Base-by-base conservation (phyloP, 495 filamentous ascomycete species). In the Neurospora sp. region DNA sequence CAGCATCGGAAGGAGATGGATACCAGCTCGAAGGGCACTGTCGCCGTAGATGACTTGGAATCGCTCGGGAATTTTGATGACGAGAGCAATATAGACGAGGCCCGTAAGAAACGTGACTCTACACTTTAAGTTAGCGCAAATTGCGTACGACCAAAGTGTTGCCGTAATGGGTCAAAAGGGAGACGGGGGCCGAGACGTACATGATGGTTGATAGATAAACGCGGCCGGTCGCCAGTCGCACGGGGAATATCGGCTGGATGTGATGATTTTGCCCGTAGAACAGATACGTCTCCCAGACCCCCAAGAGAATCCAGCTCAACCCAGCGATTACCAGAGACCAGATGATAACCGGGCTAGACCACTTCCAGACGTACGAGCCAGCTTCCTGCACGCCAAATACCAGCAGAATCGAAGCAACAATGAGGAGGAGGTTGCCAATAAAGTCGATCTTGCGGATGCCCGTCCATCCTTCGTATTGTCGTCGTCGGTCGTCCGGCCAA, bases 301-400 rank as follows among this genome's bases (percentile, higher is more conserved):
- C 77, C 62, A 90, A 84, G 41, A 83, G 74, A 5, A 82, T 40
- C 82, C 86, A 90, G 78, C 82, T 85, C 16, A 85, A 70, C 0
- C 79, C 84, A 3, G 85, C 85, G 3, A 84, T 74, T 2, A 82
- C 77, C 16, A 88, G 74, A 8, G 85, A 79, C 37, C 80, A 75
- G 54, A 87, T 79, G 14, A 88, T 84, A 39, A 82, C 76, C 0
- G 84, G 79, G 70, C 80, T 84, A 20, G 82, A 80, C 87, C 86
- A 88, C 41, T 76, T 73, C 77, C 84, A 84, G 3, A 80, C 81
- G 12, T 80, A 79, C 2, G 83, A 78, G 0, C 88, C 88, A 11
- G 82, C 86, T 76, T 91, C 86, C 72, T 91, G 87, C 37, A 92
- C 81, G 2, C 86, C 82, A 72, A 90, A 87, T 1, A 91, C 84